phyloP scores from a whole-genome alignment of 192 early-diverging fungal genomes.

The Coemansia sp. region DNA sequence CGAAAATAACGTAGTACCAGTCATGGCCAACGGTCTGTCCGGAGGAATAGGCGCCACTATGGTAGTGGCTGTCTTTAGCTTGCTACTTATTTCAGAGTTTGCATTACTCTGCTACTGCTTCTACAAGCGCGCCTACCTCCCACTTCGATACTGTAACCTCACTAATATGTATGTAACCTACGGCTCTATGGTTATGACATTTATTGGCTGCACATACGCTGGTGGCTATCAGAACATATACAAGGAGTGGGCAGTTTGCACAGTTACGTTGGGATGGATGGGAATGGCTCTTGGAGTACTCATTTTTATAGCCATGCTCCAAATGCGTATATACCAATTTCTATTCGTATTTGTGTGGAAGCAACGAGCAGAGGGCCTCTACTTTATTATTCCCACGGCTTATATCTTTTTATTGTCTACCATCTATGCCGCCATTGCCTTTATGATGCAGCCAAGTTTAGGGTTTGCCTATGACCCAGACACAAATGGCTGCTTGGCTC shows the following conservation, averaged over 20 bases:
- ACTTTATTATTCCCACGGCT: conserved; percentile 28
- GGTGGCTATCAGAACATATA: conserved; percentile 15
- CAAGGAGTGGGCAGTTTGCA: conserved; percentile 39
- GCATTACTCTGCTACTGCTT: conserved; percentile 30
- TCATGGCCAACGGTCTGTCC: conserved; percentile 3
- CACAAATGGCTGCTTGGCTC: conserved; percentile 30
- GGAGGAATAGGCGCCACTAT: conserved; percentile 11
- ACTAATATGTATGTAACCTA: conserved; percentile 45
- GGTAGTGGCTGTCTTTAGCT: neutral
- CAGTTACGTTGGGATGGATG: conserved; percentile 42
- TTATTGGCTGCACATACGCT: conserved; percentile 32
- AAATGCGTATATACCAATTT: conserved; percentile 44
- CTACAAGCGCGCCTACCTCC: conserved; percentile 40
- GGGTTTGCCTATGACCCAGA: conserved; percentile 30
- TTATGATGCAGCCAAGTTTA: conserved; percentile 16
- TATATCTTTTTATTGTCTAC: conserved; percentile 25
- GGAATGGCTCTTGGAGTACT: conserved; percentile 45
- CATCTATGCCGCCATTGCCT: conserved; percentile 30
- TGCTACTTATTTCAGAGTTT: conserved; percentile 23
- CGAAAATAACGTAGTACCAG: neutral
- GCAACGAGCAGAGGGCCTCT: conserved; percentile 29
- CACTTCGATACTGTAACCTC: conserved; percentile 38
- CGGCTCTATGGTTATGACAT: conserved; percentile 40
- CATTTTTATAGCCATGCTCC: conserved; percentile 34
- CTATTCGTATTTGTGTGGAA: conserved; percentile 39